Conservation (phyloP, 2,329 filamentous ascomycete species). For the Verticillium longisporum region DNA sequence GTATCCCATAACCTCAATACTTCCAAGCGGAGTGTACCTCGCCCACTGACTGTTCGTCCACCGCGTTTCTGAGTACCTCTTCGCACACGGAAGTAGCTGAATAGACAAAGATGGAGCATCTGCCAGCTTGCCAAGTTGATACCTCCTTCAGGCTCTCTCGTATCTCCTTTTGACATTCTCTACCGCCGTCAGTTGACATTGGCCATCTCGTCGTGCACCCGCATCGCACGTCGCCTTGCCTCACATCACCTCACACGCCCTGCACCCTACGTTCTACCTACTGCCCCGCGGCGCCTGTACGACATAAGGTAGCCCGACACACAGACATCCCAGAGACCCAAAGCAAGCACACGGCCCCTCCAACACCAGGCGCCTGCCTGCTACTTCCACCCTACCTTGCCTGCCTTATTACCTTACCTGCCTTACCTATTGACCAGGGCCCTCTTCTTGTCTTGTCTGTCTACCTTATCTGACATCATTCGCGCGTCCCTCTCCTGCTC, state of each 20-base stretch:
- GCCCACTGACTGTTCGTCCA: too few relatives aligned
- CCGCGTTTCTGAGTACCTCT: too few relatives aligned
- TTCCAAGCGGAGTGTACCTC: neutral
- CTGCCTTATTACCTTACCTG: neutral
- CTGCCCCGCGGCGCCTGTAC: neutral
- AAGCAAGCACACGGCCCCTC: neutral
- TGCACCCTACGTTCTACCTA: neutral
- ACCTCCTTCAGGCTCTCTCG: neutral
- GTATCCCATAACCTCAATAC: neutral
- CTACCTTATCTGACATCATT: constrained; percentile 1
- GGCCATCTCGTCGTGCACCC: neutral
- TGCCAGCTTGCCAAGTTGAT: neutral
- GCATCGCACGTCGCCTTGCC: neutral
- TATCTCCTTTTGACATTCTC: neutral
- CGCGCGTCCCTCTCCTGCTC: neutral
- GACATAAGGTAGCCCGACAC: neutral
- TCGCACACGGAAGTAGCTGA: neutral
- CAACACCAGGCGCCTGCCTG: neutral
- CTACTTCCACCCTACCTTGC: neutral
- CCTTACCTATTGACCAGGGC: neutral
- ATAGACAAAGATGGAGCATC: neutral
- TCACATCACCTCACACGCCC: neutral
- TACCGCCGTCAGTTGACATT: neutral
- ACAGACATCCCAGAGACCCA: neutral
- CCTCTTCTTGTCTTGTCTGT: neutral